These are phyloP conservation scores for Vanrija sp. DNA, from an alignment of 1,284 basidiomycete species.

Conservation along the genomic window DNA sequence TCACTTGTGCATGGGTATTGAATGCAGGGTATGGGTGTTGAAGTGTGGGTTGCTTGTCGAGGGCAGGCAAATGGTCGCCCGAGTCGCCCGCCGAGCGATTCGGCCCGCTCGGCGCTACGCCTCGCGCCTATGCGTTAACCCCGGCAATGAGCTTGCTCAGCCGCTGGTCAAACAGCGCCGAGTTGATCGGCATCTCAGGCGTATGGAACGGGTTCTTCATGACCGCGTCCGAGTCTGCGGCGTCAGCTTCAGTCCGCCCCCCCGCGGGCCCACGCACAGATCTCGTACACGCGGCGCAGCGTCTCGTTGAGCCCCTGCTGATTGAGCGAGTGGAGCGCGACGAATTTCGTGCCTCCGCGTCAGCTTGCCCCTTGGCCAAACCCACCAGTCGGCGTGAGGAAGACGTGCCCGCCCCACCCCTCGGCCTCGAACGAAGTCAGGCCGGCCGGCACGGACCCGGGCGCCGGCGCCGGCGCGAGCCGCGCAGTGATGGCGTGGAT, in stretches of 20 bases:
- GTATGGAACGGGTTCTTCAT: constrained; percentile 99
- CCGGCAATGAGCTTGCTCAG: constrained; percentile 43
- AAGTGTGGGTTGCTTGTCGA: background rate
- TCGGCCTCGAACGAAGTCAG: constrained; percentile 93
- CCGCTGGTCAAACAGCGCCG: constrained; percentile 77
- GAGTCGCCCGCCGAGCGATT: no score
- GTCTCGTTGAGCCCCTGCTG: constrained; percentile 61
- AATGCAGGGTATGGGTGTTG: no score
- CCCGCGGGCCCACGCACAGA: constrained; percentile 55
- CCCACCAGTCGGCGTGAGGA: constrained; percentile 88
- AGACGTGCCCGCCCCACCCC: constrained; percentile 52
- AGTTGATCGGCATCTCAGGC: constrained; percentile 96
- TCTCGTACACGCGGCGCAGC: constrained; percentile 79
- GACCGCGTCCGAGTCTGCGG: constrained; percentile 70
- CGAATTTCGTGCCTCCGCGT: constrained; percentile 87
- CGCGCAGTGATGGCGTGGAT: constrained; percentile 96
- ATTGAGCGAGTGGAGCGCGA: constrained; percentile 70
- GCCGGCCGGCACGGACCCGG: constrained; percentile 76
- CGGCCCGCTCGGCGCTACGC: background rate
- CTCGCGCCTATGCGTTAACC: constrained; percentile 20
- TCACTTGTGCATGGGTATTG: no score
- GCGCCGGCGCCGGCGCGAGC: constrained; percentile 72
- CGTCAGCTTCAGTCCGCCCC: background rate
- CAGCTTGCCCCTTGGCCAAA: constrained; percentile 4
- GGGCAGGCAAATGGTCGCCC: background rate